Conservation (phyloP, 768 basidiomycete genomes). For the Psilocybe tampanensis region DNA sequence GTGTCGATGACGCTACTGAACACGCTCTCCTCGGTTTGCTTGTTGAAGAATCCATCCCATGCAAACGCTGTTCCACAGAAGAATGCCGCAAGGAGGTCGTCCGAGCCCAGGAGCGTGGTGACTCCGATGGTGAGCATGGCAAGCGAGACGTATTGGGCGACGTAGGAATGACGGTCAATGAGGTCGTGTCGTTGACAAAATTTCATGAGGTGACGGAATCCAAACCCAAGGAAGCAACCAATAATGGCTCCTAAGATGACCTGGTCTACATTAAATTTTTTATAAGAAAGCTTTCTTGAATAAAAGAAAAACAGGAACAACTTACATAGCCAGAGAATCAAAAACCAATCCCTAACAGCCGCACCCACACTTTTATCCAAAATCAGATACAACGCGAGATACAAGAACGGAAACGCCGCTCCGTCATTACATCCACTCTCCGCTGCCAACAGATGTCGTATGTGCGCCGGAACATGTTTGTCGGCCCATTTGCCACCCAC, state of each 20-base stretch:
- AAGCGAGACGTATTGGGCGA: slow-evolving; percentile 88
- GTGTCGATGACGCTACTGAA: slow-evolving; percentile 97
- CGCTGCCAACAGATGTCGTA: slow-evolving; percentile 63
- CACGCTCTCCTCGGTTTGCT: slow-evolving; percentile 91
- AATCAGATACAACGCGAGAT: slow-evolving; percentile 85
- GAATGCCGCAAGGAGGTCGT: slow-evolving; percentile 94
- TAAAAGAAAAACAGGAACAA: slow-evolving; percentile 34
- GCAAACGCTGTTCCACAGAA: slow-evolving; percentile 95
- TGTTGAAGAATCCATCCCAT: slow-evolving; percentile 94
- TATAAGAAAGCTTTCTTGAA: slow-evolving; percentile 9
- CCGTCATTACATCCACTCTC: slow-evolving; percentile 97
- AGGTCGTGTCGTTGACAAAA: slow-evolving; percentile 85
- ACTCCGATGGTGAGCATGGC: slow-evolving; percentile 86
- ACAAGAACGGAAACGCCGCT: slow-evolving; percentile 94
- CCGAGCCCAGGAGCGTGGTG: slow-evolving; percentile 83
- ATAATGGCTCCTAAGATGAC: slow-evolving; percentile 75
- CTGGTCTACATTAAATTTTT: slow-evolving; percentile 55
- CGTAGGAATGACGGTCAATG: slow-evolving; percentile 92
- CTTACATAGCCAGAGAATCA: slow-evolving; percentile 85
- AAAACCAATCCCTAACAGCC: slow-evolving; percentile 87
- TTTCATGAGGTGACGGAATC: slow-evolving; percentile 89
- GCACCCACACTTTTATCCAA: slow-evolving; percentile 61
- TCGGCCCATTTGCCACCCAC: slow-evolving; percentile 97
- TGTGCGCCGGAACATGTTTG: slow-evolving; percentile 91
- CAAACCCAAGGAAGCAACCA: slow-evolving; percentile 74